These are phyloP conservation scores for Pluteus cervinus DNA, from an alignment of 768 basidiomycete genomes.

Conservation along the genomic window DNA sequence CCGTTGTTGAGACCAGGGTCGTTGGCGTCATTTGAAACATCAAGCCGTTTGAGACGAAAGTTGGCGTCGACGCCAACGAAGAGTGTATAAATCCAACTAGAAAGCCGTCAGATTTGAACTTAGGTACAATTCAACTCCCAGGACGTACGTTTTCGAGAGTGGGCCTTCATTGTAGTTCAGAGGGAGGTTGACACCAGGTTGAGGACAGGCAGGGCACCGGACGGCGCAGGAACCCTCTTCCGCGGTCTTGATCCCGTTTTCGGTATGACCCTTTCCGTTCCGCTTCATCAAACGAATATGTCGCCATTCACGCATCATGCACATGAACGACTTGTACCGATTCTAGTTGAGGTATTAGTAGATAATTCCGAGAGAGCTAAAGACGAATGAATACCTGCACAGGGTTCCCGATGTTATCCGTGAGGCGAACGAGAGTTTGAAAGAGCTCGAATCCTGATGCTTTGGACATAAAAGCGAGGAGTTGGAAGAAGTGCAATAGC, in stretches of 20 bases:
- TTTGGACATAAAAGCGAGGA: not conserved
- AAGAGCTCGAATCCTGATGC: not conserved
- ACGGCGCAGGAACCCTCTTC: slow-evolving; percentile 12
- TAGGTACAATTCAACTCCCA: not conserved
- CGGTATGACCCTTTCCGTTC: slow-evolving; percentile 11
- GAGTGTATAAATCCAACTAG: slow-evolving; percentile 2
- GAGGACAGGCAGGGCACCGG: slow-evolving; percentile 18
- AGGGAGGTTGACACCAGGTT: slow-evolving; percentile 17
- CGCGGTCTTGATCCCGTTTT: slow-evolving; percentile 8
- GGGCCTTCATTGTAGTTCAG: slow-evolving; percentile 9
- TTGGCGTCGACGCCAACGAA: slow-evolving; percentile 7
- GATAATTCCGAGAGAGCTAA: not conserved
- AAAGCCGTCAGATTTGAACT: not conserved
- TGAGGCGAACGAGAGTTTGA: not conserved
- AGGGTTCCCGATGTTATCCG: not conserved
- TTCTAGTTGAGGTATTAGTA: not conserved
- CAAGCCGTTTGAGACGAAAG: slow-evolving; percentile 1
- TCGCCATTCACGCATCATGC: slow-evolving; percentile 12
- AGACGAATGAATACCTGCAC: not conserved
- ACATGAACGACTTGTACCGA: slow-evolving; percentile 12
- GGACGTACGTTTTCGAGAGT: not conserved
- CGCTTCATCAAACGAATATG: slow-evolving; percentile 14
- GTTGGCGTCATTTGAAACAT: slow-evolving; percentile 3
- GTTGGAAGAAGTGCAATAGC: not conserved
- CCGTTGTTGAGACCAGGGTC: slow-evolving; percentile 6